A percentile compares a stretch with the other conserved stretches of the same genome.
These are phyloP conservation scores for Arabidopsis arenosa DNA, from an alignment of 345 rosid species.

Conservation along the genomic window DNA sequence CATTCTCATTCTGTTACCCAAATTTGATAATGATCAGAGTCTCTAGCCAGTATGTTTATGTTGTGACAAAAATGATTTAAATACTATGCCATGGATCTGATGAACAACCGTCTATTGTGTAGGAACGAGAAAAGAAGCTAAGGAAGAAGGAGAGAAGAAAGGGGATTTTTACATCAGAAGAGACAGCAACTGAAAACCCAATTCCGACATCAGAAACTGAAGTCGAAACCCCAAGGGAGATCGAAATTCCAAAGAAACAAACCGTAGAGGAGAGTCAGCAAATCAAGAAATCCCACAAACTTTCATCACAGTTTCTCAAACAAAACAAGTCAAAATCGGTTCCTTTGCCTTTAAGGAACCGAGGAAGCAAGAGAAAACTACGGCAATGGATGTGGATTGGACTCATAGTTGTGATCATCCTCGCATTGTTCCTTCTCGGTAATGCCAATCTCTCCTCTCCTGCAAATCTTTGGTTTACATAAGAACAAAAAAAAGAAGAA, in stretches of 20 bases:
- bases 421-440: conserved; percentile 66
- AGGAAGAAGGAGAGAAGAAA: conserved; percentile 77
- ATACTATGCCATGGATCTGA: background rate
- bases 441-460: conserved; percentile 50
- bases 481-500: conserved; percentile 15
- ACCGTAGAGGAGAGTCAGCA: conserved; percentile 48
- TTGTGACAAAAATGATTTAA: too few species aligned
- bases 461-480: conserved; percentile 44
- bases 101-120: conserved; percentile 22
- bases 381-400: conserved; percentile 83
- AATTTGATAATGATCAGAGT: background rate
- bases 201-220: conserved; percentile 42
- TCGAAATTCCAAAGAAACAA: conserved; percentile 38
- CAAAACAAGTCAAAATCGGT: conserved; percentile 63
- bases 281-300: conserved; percentile 56
- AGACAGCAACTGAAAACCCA: conserved; percentile 40
- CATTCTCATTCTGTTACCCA: background rate
- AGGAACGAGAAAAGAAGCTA: conserved; percentile 85
- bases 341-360: conserved; percentile 72
- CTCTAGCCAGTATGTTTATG: background rate
- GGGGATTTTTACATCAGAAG: conserved; percentile 38
- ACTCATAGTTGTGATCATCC: conserved; percentile 39
- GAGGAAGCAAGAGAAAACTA: conserved; percentile 68
- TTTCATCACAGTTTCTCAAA: conserved; percentile 56
- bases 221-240: conserved; percentile 47